Evolutionary conservation across 192 early-diverging fungal species (phyloP).

Genomic region (Mortierella hygrophila): DNA sequence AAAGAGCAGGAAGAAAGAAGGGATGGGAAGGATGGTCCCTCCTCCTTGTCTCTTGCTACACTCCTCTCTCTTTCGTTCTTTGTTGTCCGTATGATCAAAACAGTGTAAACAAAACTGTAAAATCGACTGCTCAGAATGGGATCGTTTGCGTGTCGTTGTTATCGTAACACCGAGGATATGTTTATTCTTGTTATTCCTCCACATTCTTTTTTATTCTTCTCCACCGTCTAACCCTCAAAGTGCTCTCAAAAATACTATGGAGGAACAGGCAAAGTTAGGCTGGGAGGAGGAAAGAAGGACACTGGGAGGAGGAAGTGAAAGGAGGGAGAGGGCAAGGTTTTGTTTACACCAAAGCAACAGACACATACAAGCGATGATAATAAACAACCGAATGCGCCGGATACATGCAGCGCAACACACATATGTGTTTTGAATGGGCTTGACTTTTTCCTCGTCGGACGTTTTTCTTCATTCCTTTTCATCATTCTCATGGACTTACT

Average conservation of each 20-base stretch:
- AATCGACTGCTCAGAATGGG: background rate
- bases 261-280: background rate
- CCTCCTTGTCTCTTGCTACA: background rate
- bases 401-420: background rate
- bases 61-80: background rate
- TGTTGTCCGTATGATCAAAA: conserved; percentile 7
- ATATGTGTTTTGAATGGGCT: background rate
- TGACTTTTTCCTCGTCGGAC: background rate
- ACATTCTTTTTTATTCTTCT: background rate
- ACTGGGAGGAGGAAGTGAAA: background rate
- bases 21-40: background rate
- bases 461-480: background rate
- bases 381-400: background rate
- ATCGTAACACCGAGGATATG: conserved; percentile 7
- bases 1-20: background rate
- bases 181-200: background rate
- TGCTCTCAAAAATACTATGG: background rate
- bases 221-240: background rate
- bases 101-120: background rate
- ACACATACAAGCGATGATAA: background rate
- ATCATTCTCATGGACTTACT: background rate
- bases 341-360: background rate
- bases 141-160: conserved; percentile 4
- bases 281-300: background rate
- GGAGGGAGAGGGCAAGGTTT: background rate